phyloP scores from a whole-genome alignment of 495 filamentous ascomycete species.

The Bombardia bombarda region DNA sequence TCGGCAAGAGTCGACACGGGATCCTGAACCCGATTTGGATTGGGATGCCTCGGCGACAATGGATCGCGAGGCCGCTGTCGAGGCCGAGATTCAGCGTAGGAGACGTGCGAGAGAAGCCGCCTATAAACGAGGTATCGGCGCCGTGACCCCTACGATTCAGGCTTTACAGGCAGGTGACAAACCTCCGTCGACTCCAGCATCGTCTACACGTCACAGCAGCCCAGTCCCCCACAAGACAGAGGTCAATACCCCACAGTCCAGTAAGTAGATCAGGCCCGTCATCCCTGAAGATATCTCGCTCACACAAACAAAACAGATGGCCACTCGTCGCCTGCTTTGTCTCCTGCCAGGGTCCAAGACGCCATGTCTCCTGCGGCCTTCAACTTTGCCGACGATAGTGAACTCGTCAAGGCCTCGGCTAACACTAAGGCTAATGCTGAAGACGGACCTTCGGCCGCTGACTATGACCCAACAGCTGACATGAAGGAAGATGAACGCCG shows the following conservation, averaged over 20 bases:
- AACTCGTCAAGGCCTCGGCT: slow-evolving; percentile 55
- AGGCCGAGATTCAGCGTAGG: slow-evolving; percentile 74
- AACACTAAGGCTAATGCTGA: slow-evolving; percentile 43
- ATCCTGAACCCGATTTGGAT: slow-evolving; percentile 25
- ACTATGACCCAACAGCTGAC: slow-evolving; percentile 90
- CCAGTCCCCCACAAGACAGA: slow-evolving; percentile 27
- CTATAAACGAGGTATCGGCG: slow-evolving; percentile 66
- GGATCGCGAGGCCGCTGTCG: slow-evolving; percentile 51
- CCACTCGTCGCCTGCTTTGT: slow-evolving; percentile 24
- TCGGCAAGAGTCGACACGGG: slow-evolving; percentile 1
- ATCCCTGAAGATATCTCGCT: neutral
- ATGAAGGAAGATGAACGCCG: slow-evolving; percentile 82
- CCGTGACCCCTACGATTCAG: slow-evolving; percentile 68
- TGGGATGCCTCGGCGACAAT: slow-evolving; percentile 46
- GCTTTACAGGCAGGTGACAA: slow-evolving; percentile 58
- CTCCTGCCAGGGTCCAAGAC: slow-evolving; percentile 26
- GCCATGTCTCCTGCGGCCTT: slow-evolving; percentile 35
- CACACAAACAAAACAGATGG: slow-evolving; percentile 14
- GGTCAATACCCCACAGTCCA: slow-evolving; percentile 31
- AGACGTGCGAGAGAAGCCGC: slow-evolving; percentile 83
- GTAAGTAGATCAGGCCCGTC: slow-evolving; percentile 18
- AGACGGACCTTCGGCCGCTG: slow-evolving; percentile 81
- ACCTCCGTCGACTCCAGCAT: slow-evolving; percentile 46
- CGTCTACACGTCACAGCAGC: slow-evolving; percentile 34
- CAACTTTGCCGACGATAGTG: slow-evolving; percentile 47